These are phyloP conservation scores for sunflower (Helianthus annuus) DNA, from an alignment of 129 eudicot genomes.

Conservation along the genomic window HanXRQr2.0-SUNRISE NC_035442.2:167162413-167162912, in stretches of 20 bases:
- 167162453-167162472: background rate
- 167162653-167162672: background rate
- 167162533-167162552: background rate
- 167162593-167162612: background rate
- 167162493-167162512: background rate
- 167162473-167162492: background rate
- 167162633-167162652: background rate
- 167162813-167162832: slow-evolving; percentile 56
- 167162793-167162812: background rate
- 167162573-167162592: background rate
- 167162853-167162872: slow-evolving; percentile 84
- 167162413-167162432: background rate
- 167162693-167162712: background rate
- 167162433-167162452: background rate
- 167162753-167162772: background rate
- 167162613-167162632: background rate
- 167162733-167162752: background rate
- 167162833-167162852: slow-evolving; percentile 52
- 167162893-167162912: slow-evolving; percentile 57
- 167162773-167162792: background rate
- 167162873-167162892: slow-evolving; percentile 52
- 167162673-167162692: background rate
- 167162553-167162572: background rate
- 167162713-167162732: background rate
- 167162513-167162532: no score